Evolutionary conservation across 306 rosid genomes (phyloP).

Genomic region (Dalbergia cultrata): DNA sequence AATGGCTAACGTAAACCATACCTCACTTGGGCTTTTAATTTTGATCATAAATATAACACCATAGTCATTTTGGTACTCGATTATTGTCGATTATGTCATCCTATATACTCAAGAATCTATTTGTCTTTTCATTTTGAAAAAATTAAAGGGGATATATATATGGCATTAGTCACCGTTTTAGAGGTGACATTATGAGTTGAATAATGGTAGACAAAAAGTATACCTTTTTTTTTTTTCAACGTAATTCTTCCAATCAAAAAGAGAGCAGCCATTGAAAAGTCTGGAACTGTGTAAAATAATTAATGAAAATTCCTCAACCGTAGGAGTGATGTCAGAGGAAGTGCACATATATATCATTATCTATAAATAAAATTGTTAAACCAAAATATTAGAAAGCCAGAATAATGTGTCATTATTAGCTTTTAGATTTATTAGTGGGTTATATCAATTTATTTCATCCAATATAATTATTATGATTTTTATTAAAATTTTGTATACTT

Average conservation of each 20-base stretch:
- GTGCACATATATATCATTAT: neutral
- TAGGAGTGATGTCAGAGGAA: neutral
- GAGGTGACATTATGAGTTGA: neutral
- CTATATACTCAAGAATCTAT: neutral
- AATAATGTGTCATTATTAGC: no score
- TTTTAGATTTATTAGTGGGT: no score
- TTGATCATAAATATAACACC: neutral
- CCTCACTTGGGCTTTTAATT: neutral
- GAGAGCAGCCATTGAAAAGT: neutral
- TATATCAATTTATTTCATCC: no score
- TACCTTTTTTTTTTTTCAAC: neutral
- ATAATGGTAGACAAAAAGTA: neutral
- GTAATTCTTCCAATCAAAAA: neutral
- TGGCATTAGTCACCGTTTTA: neutral
- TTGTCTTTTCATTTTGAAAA: slow-evolving; percentile 42
- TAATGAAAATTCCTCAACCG: no score
- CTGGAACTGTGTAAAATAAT: neutral
- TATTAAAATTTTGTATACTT: no score
- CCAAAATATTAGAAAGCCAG: no score
- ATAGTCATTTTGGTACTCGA: slow-evolving; percentile 27
- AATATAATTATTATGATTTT: no score
- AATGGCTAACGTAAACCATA: slow-evolving; percentile 38
- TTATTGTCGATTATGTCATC: slow-evolving; percentile 43
- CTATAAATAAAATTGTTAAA: no score
- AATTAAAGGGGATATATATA: neutral